Evolutionary conservation across 306 rosid genomes (phyloP), one percentile per base, ranked within the genome.

Genomic region (Quercus agrifolia): DNA sequence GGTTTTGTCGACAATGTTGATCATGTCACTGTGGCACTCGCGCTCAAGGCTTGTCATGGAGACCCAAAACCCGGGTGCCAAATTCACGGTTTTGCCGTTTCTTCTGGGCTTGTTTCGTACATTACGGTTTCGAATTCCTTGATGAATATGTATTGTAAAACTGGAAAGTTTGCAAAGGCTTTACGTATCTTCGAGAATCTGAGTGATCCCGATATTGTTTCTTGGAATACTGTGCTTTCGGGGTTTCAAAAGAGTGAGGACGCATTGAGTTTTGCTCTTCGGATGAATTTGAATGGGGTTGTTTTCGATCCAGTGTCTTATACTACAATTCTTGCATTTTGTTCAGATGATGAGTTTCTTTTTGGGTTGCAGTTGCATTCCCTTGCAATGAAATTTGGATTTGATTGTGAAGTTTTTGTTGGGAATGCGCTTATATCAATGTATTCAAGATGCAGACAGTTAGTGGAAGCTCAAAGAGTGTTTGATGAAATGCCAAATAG

Each of bases 171-270:
- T 6, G 81, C 77, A 10, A 73, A 49, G 51, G 89, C 94, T 56
- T 75, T 89, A 79, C 9, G 73, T 81, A 76, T 94, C 35, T 94
- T 92, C 54, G 84, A 87, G 81, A 85, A 66, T 80, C 77, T 94
- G 87, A 79, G 73, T 78, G 33, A 59, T 81, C 90, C 86, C 52
- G 92, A 91, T 75, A 77, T 87, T 25, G 94, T 94, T 79, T 90
- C 98, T 80, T 94, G 97, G 97, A 94, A 94, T 78, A 94, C 96
- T 5, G 54, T 94, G 38, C 97, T 94, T 81, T 89, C 96, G 0
- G 96, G 97, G 66, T 92, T 88, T 83, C 79, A 74, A 52, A 88
- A 83, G 80, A 80, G 88, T 74, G 88, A 80, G 23, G 91, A 80
- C 30, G 96, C 94, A 18, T 87, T 94, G 75, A 33, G 21, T 73